Percentiles rank a stretch among this genome's conserved stretches.
These are phyloP conservation scores for Fusarium brevicatenulatum DNA, from an alignment of 2,329 filamentous ascomycete genomes.

Conservation along the genomic window DNA sequence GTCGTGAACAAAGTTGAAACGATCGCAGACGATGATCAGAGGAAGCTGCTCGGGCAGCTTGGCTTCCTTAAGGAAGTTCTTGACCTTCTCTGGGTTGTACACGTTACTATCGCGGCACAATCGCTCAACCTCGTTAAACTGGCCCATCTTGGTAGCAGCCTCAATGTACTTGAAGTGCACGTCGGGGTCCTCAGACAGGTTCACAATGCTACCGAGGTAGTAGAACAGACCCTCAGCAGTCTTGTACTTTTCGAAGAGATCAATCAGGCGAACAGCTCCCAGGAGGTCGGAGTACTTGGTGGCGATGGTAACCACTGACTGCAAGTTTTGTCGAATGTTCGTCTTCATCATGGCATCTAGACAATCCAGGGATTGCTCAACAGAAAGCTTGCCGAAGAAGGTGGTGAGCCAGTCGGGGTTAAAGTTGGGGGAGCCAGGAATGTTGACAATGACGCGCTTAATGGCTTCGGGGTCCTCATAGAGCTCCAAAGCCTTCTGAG, in stretches of 20 bases:
- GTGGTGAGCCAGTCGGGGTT: slow-evolving; percentile 89
- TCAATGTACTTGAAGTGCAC: slow-evolving; percentile 99
- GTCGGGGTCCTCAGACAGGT: slow-evolving; percentile 92
- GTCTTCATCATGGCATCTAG: slow-evolving; percentile 95
- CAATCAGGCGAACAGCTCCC: slow-evolving; percentile 86
- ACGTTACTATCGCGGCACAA: slow-evolving; percentile 94
- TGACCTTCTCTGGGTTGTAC: slow-evolving; percentile 94
- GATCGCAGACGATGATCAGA: slow-evolving; percentile 97
- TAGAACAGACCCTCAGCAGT: slow-evolving; percentile 97
- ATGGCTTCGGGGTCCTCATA: slow-evolving; percentile 90
- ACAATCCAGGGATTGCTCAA: slow-evolving; percentile 94
- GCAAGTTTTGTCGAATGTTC: slow-evolving; percentile 97
- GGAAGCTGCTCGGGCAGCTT: slow-evolving; percentile 91
- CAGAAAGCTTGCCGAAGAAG: slow-evolving; percentile 94
- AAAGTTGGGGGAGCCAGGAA: slow-evolving; percentile 83
- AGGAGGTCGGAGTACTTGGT: slow-evolving; percentile 98
- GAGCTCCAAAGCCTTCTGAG: slow-evolving; percentile 89
- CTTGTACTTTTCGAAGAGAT: slow-evolving; percentile 96
- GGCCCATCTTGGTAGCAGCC: slow-evolving; percentile 90
- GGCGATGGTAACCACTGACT: slow-evolving; percentile 92
- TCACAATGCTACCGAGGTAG: slow-evolving; percentile 97
- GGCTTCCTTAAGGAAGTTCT: slow-evolving; percentile 99
- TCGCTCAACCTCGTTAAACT: slow-evolving; percentile 95
- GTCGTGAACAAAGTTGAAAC: slow-evolving; percentile 99
- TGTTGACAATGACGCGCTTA: slow-evolving; percentile 89